These are phyloP conservation scores for Rhodocollybia butyracea DNA, from an alignment of 768 basidiomycete genomes.

Conservation along the genomic window DNA sequence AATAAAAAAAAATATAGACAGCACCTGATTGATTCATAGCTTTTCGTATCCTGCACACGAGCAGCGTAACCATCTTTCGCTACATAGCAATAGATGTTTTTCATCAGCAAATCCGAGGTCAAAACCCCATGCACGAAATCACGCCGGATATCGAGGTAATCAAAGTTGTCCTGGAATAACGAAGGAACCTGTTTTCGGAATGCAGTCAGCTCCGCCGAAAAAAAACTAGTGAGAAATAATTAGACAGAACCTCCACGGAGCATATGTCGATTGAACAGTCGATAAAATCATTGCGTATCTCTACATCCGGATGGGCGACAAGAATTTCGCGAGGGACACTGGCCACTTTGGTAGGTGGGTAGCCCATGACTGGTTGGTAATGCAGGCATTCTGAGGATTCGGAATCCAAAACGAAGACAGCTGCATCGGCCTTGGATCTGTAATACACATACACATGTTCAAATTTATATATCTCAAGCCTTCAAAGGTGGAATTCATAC, in stretches of 20 bases:
- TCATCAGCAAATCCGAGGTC: constrained; percentile 91
- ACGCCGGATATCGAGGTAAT: constrained; percentile 86
- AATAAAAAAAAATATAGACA: not conserved
- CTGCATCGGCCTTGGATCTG: constrained; percentile 70
- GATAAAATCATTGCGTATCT: constrained; percentile 84
- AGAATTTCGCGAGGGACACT: constrained; percentile 79
- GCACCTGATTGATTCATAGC: constrained; percentile 87
- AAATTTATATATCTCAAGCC: too few species aligned
- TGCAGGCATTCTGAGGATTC: constrained; percentile 79
- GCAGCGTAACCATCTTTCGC: constrained; percentile 90
- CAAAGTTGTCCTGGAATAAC: constrained; percentile 97
- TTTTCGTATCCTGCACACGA: constrained; percentile 88
- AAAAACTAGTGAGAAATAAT: not conserved
- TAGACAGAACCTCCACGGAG: constrained; percentile 74
- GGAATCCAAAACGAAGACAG: constrained; percentile 76
- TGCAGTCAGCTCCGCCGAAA: not conserved
- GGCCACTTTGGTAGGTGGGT: constrained; percentile 59
- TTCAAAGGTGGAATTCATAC: constrained; percentile 30
- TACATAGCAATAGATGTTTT: constrained; percentile 89
- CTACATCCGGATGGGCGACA: constrained; percentile 70
- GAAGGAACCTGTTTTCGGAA: constrained; percentile 73
- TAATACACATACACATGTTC: too few species aligned
- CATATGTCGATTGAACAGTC: constrained; percentile 92
- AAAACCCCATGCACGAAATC: constrained; percentile 95
- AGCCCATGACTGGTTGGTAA: constrained; percentile 73